Evolutionary conservation across 2,329 filamentous ascomycete species (phyloP).

Genomic region (Metarhizium brunneum): DNA sequence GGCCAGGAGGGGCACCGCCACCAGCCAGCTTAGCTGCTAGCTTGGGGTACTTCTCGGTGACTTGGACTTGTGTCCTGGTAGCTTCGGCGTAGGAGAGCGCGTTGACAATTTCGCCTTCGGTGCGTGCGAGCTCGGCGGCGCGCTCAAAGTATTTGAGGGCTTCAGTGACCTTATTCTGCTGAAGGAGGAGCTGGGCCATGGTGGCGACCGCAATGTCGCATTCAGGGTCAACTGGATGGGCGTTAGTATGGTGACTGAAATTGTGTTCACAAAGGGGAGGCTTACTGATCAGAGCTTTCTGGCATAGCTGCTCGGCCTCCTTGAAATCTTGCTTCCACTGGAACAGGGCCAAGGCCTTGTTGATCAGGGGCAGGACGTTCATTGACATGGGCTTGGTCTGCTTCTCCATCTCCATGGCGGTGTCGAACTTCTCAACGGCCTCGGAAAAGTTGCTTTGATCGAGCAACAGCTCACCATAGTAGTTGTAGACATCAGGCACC

Average conservation of each 20-base stretch:
- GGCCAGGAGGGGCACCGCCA: slow-evolving; percentile 23
- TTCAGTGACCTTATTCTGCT: slow-evolving; percentile 94
- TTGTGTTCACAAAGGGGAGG: background rate
- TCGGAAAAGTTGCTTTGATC: slow-evolving; percentile 95
- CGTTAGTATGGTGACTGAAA: slow-evolving; percentile 22
- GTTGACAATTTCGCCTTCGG: slow-evolving; percentile 92
- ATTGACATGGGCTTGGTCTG: slow-evolving; percentile 87
- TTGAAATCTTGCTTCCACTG: slow-evolving; percentile 97
- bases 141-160: slow-evolving; percentile 96
- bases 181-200: slow-evolving; percentile 93
- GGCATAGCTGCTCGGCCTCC: slow-evolving; percentile 91
- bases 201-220: slow-evolving; percentile 98
- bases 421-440: slow-evolving; percentile 96
- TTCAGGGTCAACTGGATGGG: slow-evolving; percentile 75
- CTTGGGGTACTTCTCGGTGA: slow-evolving; percentile 78
- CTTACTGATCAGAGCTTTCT: slow-evolving; percentile 95
- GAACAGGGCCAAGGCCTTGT: slow-evolving; percentile 94
- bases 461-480: slow-evolving; percentile 93
- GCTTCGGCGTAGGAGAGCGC: slow-evolving; percentile 95
- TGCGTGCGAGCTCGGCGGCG: slow-evolving; percentile 86
- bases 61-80: slow-evolving; percentile 88
- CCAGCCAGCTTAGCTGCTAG: slow-evolving; percentile 58
- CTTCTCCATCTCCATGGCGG: slow-evolving; percentile 98
- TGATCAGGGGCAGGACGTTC: slow-evolving; percentile 95
- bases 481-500: slow-evolving; percentile 97